Conservation (phyloP, 176 grass and related monocot genomes). For the Canna indica region DNA sequence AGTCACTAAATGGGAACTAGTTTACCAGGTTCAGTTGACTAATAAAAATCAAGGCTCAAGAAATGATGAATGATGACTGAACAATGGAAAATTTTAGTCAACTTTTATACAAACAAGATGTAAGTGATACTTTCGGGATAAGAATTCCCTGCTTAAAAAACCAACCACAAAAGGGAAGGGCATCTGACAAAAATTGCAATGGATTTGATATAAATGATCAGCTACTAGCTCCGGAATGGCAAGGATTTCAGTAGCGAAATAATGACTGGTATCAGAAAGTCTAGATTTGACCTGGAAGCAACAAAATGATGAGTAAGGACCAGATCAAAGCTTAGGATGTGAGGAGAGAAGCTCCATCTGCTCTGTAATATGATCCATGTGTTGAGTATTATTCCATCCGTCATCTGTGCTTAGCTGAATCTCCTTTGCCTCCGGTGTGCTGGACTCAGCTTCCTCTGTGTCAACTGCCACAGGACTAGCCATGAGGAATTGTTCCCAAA, state of each 20-base stretch:
- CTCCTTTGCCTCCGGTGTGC: constrained; percentile 23
- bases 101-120: neutral
- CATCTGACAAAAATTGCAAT: neutral
- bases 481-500: constrained; percentile 91
- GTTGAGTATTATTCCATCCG: neutral
- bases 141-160: neutral
- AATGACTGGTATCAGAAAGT: no score
- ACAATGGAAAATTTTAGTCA: no score
- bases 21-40: no score
- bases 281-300: neutral
- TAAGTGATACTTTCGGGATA: neutral
- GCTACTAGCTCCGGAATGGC: neutral
- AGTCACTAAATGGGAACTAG: no score
- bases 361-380: constrained; percentile 65
- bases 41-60: no score
- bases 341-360: constrained; percentile 90
- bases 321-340: constrained; percentile 31
- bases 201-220: neutral
- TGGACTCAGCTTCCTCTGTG: constrained; percentile 62
- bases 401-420: neutral
- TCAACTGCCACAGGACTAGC: constrained; percentile 45
- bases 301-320: no score
- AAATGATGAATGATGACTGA: no score
- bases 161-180: neutral
- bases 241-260: neutral